Conservation (phyloP, 495 filamentous ascomycete species). For the Oidiodendron maius region DNA sequence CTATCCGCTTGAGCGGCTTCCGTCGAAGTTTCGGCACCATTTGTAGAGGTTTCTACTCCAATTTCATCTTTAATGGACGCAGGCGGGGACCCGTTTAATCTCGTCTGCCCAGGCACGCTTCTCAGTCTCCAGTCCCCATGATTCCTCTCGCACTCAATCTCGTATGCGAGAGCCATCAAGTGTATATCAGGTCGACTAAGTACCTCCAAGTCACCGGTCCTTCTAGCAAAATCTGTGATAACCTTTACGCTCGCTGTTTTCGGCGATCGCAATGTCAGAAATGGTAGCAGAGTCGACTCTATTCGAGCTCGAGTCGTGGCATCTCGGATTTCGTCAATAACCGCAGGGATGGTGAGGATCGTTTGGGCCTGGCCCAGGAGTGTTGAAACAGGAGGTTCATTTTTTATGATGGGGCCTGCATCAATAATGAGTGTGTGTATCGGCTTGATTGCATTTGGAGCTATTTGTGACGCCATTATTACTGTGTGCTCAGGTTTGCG, state of each 20-base stretch:
- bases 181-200: constrained; percentile 84
- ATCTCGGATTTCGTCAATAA: constrained; percentile 86
- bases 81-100: constrained; percentile 64
- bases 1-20: constrained; percentile 3
- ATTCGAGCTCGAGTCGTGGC: constrained; percentile 71
- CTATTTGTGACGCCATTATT: constrained; percentile 26
- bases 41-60: constrained; percentile 19
- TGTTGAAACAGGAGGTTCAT: constrained; percentile 73
- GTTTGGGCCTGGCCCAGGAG: constrained; percentile 69
- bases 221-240: constrained; percentile 79
- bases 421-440: constrained; percentile 85
- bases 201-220: constrained; percentile 83
- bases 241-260: constrained; percentile 67
- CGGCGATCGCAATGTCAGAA: constrained; percentile 71
- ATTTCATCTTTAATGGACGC: constrained; percentile 30
- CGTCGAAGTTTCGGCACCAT: constrained; percentile 10
- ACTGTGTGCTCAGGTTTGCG: neutral
- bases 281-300: constrained; percentile 76
- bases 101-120: constrained; percentile 70
- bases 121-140: constrained; percentile 78
- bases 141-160: constrained; percentile 80
- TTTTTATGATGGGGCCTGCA: constrained; percentile 85
- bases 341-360: constrained; percentile 78
- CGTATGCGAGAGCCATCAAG: constrained; percentile 84
- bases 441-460: constrained; percentile 49